Evolutionary conservation across 2,329 filamentous ascomycete species (phyloP).

Genomic region (Botryotinia globosa): DNA sequence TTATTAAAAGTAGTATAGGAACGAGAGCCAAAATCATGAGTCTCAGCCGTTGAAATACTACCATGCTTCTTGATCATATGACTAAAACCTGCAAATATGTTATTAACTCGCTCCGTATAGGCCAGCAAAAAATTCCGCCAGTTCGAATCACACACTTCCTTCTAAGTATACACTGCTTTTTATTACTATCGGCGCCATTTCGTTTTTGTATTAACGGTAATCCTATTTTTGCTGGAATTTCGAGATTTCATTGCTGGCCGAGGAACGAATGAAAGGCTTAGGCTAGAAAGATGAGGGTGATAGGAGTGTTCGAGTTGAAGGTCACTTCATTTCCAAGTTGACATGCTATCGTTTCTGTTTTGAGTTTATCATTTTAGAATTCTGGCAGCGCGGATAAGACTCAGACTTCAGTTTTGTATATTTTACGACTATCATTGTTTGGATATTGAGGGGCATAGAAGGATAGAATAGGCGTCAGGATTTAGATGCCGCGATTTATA

Average conservation of each 20-base stretch:
- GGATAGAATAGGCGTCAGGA: not conserved
- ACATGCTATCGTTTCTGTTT: no score
- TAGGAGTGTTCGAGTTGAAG: not conserved
- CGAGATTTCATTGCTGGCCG: not conserved
- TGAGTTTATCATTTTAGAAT: not conserved
- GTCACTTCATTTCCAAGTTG: not conserved
- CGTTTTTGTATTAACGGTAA: not conserved
- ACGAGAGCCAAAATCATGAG: conserved; percentile 18
- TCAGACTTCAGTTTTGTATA: not conserved
- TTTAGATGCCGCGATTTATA: no score
- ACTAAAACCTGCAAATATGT: not conserved
- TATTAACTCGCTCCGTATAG: not conserved
- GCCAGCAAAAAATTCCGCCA: not conserved
- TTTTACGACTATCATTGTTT: not conserved
- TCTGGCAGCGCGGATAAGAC: not conserved
- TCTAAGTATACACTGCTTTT: not conserved
- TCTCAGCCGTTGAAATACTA: conserved; percentile 21
- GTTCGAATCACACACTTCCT: not conserved
- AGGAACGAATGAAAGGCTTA: not conserved
- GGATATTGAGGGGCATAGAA: not conserved
- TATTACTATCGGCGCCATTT: not conserved
- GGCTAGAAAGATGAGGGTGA: not conserved
- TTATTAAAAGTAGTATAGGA: conserved; percentile 13
- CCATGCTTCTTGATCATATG: not conserved
- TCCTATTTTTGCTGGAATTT: not conserved